Base-by-base conservation (phyloP, 306 rosid genomes). In the Cyclanthera cordifolia region DNA sequence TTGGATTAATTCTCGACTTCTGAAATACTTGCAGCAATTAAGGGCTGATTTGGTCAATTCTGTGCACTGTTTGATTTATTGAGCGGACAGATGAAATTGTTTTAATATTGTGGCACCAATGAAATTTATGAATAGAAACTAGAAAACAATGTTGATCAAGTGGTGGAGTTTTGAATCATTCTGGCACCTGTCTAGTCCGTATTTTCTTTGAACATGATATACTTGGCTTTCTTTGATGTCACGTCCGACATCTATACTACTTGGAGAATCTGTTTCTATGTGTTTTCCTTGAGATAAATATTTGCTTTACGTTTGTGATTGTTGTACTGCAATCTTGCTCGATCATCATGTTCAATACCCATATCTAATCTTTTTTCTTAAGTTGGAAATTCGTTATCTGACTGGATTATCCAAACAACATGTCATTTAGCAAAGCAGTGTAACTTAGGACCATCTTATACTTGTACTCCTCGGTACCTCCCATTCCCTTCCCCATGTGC, bases 201-300 rank as follows among this genome's bases (percentile, higher is more conserved):
- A 66, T 47, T 45, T 25, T 66, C 24, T 16, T 65, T 64, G 28
- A 66, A 47, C 71, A 24, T 24, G 71, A 45, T 66, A 66, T 30
- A 15, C 15, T 66, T 46, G 55, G 53, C 71, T 25, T 66, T 43
- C 55, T 46, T 45, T 66, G 71, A 23, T 66, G 71, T 47, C 71
- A 46, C 47, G 43, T 66, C 55, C 3, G 52, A 66, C 71, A 23
- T 66, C 24, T 65, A 37, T 65, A 43, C 45, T 45, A 65, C 46
- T 43, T 45, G 71, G 55, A 66, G 55, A 24, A 46, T 49, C 71
- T 47, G 53, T 66, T 66, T 45, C 55, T 24, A 46, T 66, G 55
- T 47, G 3, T 14, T 66, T 66, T 66, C 37, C 8, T 66, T 41
- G 51, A 47, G 55, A 24, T 24, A 16, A 45, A 46, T 30, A 8